Conservation (phyloP, 345 rosid genomes). For the Eucalyptus rudis region DNA sequence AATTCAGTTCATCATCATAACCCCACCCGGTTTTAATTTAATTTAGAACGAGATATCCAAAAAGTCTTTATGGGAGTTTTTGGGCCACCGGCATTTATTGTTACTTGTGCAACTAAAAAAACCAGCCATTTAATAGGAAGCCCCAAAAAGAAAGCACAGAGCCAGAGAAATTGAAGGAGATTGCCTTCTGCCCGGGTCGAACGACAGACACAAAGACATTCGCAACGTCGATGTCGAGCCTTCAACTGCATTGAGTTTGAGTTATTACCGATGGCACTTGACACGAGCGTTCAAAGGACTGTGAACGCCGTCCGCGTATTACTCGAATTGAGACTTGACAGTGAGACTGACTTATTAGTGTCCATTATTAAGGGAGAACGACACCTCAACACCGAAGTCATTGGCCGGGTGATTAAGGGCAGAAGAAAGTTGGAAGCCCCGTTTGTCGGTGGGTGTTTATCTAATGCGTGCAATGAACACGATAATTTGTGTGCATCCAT, state of each 20-base stretch:
- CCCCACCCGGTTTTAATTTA: not conserved
- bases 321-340: not conserved
- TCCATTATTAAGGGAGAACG: not conserved
- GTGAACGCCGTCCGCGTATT: not conserved
- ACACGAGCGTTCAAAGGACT: not conserved
- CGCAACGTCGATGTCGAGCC: not conserved
- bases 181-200: not conserved
- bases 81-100: not conserved
- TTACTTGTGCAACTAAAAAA: not conserved
- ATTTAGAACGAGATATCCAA: not conserved
- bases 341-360: not conserved
- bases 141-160: not conserved
- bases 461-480: not conserved
- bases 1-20: not conserved
- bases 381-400: not conserved
- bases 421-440: not conserved
- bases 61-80: not conserved
- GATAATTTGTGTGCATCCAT: fast-evolving
- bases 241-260: not conserved
- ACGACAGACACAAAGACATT: not conserved
- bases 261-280: not conserved
- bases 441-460: not conserved
- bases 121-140: not conserved
- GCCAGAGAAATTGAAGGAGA: not conserved
- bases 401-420: not conserved